phyloP scores from a whole-genome alignment of 2,329 filamentous ascomycete genomes.

The Colletotrichum cordylinicola region DNA sequence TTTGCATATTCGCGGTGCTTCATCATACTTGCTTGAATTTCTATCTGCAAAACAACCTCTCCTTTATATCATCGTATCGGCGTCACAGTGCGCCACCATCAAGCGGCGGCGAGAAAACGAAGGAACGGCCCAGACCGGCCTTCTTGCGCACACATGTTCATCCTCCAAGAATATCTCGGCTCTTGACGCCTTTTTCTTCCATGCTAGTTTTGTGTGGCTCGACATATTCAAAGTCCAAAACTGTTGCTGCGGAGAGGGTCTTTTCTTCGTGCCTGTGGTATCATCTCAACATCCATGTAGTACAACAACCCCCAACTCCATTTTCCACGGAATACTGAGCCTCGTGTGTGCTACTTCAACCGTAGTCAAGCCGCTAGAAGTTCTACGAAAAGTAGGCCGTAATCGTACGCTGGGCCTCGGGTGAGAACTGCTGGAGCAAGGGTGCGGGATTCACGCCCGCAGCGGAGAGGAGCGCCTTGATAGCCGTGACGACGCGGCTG shows the following conservation, averaged over 20 bases:
- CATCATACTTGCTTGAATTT: conserved; percentile 6
- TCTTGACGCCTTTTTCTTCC: not conserved
- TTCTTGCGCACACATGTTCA: not conserved
- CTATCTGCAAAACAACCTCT: conserved; percentile 11
- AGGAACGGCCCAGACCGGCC: not conserved
- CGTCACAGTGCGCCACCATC: not conserved
- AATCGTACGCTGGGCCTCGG: conserved; percentile 82
- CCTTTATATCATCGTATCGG: conserved; percentile 9
- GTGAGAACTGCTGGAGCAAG: conserved; percentile 75
- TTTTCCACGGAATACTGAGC: not conserved
- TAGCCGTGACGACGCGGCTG: conserved; percentile 75
- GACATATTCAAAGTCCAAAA: conserved; percentile 1
- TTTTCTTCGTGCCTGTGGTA: conserved; percentile 13
- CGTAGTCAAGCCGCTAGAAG: not conserved
- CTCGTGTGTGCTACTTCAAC: not conserved
- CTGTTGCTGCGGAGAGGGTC: not conserved
- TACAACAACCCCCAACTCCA: not conserved
- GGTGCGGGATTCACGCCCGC: conserved; percentile 79
- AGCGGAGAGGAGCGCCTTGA: conserved; percentile 77
- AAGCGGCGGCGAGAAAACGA: not conserved
- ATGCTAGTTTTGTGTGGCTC: not conserved
- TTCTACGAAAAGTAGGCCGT: conserved; percentile 76
- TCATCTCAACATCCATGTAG: conserved; percentile 14
- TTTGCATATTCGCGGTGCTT: not conserved
- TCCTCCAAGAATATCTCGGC: not conserved